Conservation (phyloP, 139 green algal species). For the Chlorella ohadii region DNA sequence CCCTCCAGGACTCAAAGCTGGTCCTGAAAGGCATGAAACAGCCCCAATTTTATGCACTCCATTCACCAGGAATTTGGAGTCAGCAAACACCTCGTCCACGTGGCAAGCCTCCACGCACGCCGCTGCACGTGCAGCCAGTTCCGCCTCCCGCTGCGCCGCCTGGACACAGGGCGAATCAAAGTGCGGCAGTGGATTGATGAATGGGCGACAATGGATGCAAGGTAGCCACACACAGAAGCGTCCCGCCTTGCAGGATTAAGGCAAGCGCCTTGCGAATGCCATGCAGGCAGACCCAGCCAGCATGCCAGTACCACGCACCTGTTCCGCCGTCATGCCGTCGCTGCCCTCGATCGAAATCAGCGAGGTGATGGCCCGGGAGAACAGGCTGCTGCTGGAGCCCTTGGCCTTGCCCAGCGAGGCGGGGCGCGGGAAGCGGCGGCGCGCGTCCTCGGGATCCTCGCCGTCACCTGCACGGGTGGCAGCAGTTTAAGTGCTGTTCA, state of each 20-base stretch:
- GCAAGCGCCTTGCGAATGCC: too few relatives aligned
- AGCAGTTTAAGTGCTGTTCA: too few relatives aligned
- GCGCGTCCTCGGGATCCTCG: slow-evolving; percentile 30
- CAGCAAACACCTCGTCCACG: slow-evolving; percentile 89
- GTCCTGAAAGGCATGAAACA: too few relatives aligned
- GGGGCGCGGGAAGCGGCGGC: slow-evolving; percentile 21
- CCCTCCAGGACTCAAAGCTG: too few relatives aligned
- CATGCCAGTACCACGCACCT: neutral
- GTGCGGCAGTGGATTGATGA: too few relatives aligned
- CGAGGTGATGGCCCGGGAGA: slow-evolving; percentile 50
- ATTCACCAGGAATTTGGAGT: slow-evolving; percentile 87
- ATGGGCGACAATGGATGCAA: too few relatives aligned
- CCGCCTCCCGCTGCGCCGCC: slow-evolving; percentile 45
- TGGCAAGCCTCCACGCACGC: slow-evolving; percentile 68
- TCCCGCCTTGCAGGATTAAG: too few relatives aligned
- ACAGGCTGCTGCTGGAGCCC: slow-evolving; percentile 23
- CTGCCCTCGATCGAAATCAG: slow-evolving; percentile 62
- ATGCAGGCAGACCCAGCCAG: neutral
- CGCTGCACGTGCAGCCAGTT: slow-evolving; percentile 35
- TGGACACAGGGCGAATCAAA: neutral
- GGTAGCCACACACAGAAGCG: too few relatives aligned
- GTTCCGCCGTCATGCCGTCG: slow-evolving; percentile 37
- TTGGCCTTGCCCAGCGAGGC: neutral
- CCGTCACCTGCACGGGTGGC: neutral
- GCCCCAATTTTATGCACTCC: too few relatives aligned